Percentiles rank a stretch among this genome's conserved stretches.
Conservation (phyloP, 495 filamentous ascomycete genomes). For the Cercophora sp. region DNA sequence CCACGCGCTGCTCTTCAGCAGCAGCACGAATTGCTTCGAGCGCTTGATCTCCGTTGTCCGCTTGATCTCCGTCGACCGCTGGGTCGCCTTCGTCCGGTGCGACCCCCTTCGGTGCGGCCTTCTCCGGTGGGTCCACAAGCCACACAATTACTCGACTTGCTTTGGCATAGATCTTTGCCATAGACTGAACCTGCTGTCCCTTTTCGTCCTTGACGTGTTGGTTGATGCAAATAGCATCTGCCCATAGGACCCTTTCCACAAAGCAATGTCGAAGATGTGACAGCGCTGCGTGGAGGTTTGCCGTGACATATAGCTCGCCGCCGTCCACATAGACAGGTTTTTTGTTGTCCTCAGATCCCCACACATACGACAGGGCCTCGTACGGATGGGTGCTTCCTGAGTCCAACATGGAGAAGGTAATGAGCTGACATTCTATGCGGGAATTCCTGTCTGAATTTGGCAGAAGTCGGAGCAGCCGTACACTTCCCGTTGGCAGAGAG, state of each 20-base stretch:
- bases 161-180: slow-evolving; percentile 33
- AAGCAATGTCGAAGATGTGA: neutral
- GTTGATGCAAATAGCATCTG: slow-evolving; percentile 10
- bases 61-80: slow-evolving; percentile 16
- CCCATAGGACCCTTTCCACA: neutral
- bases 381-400: neutral
- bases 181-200: slow-evolving; percentile 18
- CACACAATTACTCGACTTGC: slow-evolving; percentile 24
- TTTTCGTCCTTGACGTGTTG: slow-evolving; percentile 18
- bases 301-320: neutral
- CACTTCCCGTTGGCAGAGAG: neutral
- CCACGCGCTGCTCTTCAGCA: too few relatives aligned
- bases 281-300: slow-evolving; percentile 1
- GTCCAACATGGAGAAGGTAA: neutral
- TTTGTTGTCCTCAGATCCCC: neutral
- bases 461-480: slow-evolving; percentile 6
- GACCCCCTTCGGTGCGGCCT: too few relatives aligned
- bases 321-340: neutral
- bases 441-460: neutral
- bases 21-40: too few relatives aligned
- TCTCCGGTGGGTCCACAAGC: neutral
- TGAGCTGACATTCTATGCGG: slow-evolving; percentile 1
- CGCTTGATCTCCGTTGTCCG: neutral
- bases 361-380: slow-evolving; percentile 9
- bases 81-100: slow-evolving; percentile 18